Evolutionary conservation across 140 eudicot genomes (phyloP).

Genomic region (Stevia rebaudiana): DNA sequence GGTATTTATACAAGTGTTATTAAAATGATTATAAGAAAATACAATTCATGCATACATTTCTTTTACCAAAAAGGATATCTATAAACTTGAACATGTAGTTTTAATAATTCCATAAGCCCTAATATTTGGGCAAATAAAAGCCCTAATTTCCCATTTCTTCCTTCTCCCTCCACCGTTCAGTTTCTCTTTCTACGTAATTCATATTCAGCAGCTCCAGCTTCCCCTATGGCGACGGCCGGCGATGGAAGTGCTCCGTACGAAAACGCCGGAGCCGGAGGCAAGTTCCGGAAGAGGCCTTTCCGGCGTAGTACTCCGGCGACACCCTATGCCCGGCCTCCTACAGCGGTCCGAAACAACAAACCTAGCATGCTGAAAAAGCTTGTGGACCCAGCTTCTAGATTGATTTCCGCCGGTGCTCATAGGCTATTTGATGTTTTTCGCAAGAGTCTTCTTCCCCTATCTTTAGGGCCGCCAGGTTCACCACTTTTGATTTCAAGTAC

Average conservation of each 20-base stretch:
- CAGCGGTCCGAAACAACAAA: slow-evolving; percentile 39
- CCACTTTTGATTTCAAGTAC: neutral
- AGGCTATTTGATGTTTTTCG: slow-evolving; percentile 56
- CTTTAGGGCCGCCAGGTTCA: slow-evolving; percentile 34
- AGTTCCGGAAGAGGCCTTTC: slow-evolving; percentile 50
- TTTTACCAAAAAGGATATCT: no score
- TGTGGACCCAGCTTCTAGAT: slow-evolving; percentile 79
- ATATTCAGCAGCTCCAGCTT: slow-evolving; percentile 21
- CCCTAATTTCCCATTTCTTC: slow-evolving; percentile 3
- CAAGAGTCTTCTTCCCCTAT: slow-evolving; percentile 40
- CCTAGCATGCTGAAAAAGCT: slow-evolving; percentile 49
- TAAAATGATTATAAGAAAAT: no score
- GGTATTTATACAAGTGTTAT: no score
- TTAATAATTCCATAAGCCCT: neutral
- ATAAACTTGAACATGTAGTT: neutral
- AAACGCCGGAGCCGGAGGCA: slow-evolving; percentile 51
- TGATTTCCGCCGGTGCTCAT: slow-evolving; percentile 63
- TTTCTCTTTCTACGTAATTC: slow-evolving; percentile 18
- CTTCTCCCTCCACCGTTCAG: neutral
- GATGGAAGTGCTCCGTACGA: slow-evolving; percentile 45
- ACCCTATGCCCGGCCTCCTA: slow-evolving; percentile 87
- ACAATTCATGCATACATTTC: no score
- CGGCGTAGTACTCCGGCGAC: slow-evolving; percentile 46
- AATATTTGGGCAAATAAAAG: neutral
- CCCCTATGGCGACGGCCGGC: slow-evolving; percentile 65